Evolutionary conservation across 768 basidiomycete genomes (phyloP).

Genomic region (Paxillus rubicundulus): DNA sequence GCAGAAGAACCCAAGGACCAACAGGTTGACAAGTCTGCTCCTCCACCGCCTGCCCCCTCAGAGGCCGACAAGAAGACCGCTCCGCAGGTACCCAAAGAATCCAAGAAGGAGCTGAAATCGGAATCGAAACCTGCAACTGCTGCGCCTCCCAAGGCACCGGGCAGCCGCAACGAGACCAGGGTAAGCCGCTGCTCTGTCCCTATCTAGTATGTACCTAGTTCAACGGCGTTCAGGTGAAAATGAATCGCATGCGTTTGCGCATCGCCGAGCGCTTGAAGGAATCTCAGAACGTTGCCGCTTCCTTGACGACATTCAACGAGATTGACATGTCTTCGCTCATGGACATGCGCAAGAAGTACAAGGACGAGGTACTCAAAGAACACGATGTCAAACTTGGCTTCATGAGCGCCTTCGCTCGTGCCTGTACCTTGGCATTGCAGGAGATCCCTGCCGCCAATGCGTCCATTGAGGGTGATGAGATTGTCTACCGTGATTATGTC

Average conservation of each 20-base stretch:
- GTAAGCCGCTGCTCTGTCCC: constrained; percentile 39
- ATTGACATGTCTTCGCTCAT: constrained; percentile 98
- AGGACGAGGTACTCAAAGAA: constrained; percentile 85
- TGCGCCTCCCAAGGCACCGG: constrained; percentile 36
- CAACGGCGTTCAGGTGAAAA: constrained; percentile 69
- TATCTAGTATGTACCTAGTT: neutral
- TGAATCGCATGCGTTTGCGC: constrained; percentile 97
- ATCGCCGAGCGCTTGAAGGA: constrained; percentile 98
- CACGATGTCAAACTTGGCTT: constrained; percentile 96
- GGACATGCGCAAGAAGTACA: constrained; percentile 91
- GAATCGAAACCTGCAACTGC: constrained; percentile 28
- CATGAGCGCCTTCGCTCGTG: constrained; percentile 96
- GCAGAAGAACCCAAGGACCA: constrained; percentile 45
- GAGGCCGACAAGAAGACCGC: constrained; percentile 24
- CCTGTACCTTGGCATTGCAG: constrained; percentile 76
- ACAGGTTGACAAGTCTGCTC: constrained; percentile 44
- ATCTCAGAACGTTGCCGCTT: constrained; percentile 95
- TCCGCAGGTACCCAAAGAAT: constrained; percentile 30
- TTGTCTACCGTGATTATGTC: constrained; percentile 89
- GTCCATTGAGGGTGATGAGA: constrained; percentile 89
- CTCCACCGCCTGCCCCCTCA: constrained; percentile 45
- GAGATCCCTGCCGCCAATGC: constrained; percentile 96
- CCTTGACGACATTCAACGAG: constrained; percentile 98
- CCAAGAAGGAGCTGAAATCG: constrained; percentile 34
- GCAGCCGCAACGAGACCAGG: constrained; percentile 82